Base-by-base conservation (phyloP, 306 rosid genomes). In the Sophora flavescens region DNA sequence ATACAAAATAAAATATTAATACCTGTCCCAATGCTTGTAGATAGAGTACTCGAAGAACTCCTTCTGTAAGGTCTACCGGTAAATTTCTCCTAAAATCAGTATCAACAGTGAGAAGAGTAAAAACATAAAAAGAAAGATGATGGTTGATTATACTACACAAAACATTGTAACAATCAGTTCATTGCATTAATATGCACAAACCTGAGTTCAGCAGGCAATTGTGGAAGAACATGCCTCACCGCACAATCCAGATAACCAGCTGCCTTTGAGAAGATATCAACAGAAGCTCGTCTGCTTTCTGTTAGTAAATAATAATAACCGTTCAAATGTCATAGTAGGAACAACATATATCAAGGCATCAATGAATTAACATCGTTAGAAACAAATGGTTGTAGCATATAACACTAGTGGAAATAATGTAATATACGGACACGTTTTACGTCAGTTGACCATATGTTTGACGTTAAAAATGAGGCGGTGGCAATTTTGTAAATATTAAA, bases 231-330 rank as follows among this genome's bases (percentile, higher is more conserved):
- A 64, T 92, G 90, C 71, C 91, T 86, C 66, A 95, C 97, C 68
- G 99, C 99, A 87, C 98, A 95, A 75, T 95, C 99, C 79, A 95
- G 91, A 87, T 87, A 88, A 80, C 99, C 99, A 61, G 98, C 98
- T 54, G 98, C 93, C 90, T 89, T 95, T 74, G 92, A 80, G 84
- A 95, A 91, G 52, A 95, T 81, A 75, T 95, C 99, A 83, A 95
- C 84, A 1, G 99, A 90, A 70, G 99, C 91, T 75, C 97, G 93
- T 82, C 96, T 91, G 80, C 82, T 92, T 87, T 95, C 99, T 95
- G 93, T 80, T 48, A 58, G 75, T 68, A 74, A 73, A 76, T 14
- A 77, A 74, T 68, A 76, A 70, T 68, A 4, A 89, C 87, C 88
- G 70, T 80, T 79, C 17, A 77, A 60, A 78, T 58, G 69, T 64